Conservation (phyloP, 176 grass and related monocot species). For the Phragmites australis region DNA sequence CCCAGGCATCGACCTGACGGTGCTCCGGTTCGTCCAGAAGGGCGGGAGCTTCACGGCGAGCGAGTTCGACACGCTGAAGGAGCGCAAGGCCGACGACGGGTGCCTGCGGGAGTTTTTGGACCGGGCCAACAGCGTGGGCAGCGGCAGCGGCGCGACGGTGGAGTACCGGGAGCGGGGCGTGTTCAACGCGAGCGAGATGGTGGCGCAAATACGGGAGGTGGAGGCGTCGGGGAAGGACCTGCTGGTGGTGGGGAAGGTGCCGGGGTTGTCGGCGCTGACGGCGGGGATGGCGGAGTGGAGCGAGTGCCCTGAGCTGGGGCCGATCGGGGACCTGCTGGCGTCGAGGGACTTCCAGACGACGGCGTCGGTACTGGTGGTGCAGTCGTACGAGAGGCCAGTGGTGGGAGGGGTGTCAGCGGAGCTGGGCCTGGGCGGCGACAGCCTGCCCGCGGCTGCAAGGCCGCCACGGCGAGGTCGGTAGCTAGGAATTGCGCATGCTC, state of each 20-base stretch:
- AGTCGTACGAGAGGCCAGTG: slow-evolving; percentile 33
- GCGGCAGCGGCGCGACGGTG: slow-evolving; percentile 14
- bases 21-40: slow-evolving; percentile 58
- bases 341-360: slow-evolving; percentile 60
- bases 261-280: slow-evolving; percentile 45
- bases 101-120: slow-evolving; percentile 51
- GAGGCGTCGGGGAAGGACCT: slow-evolving; percentile 55
- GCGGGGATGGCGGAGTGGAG: slow-evolving; percentile 72
- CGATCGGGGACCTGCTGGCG: slow-evolving; percentile 68
- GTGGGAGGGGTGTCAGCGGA: background rate
- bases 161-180: slow-evolving; percentile 55
- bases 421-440: background rate
- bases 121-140: background rate
- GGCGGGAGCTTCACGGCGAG: slow-evolving; percentile 2
- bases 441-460: background rate
- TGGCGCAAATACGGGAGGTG: slow-evolving; percentile 46
- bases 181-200: slow-evolving; percentile 61
- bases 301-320: slow-evolving; percentile 81
- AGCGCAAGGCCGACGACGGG: slow-evolving; percentile 50
- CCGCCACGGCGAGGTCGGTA: slow-evolving; percentile 13
- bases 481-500: background rate
- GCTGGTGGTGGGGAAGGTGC: slow-evolving; percentile 58
- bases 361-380: slow-evolving; percentile 64
- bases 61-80: slow-evolving; percentile 48
- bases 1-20: slow-evolving; percentile 44